Evolutionary conservation across 148 eudicot species (phyloP).

Genomic region (Talinum fruticosum): DNA sequence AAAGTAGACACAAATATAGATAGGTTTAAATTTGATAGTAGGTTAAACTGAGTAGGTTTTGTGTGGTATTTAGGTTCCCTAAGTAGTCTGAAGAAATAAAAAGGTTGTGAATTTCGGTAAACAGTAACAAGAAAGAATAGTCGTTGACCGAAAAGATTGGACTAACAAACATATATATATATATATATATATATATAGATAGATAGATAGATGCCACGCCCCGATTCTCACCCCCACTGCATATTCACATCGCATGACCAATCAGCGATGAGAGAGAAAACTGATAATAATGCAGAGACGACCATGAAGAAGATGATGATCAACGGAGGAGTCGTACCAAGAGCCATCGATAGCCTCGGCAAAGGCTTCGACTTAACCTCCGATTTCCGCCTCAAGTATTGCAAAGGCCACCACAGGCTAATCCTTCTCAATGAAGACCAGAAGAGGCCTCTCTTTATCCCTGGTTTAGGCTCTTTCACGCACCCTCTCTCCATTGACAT

Average conservation of each 20-base stretch:
- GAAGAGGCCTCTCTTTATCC: slow-evolving; percentile 38
- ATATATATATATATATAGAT: too few relatives aligned
- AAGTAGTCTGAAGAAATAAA: not conserved
- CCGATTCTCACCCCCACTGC: not conserved
- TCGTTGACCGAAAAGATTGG: not conserved
- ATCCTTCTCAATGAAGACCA: slow-evolving; percentile 45
- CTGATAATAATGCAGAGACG: not conserved
- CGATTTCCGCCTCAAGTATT: slow-evolving; percentile 63
- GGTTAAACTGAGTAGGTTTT: too few relatives aligned
- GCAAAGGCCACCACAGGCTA: slow-evolving; percentile 56
- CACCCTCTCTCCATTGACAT: slow-evolving; percentile 55
- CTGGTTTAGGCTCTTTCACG: slow-evolving; percentile 48
- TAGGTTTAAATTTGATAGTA: too few relatives aligned
- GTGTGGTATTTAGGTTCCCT: too few relatives aligned
- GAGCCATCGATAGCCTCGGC: slow-evolving; percentile 58
- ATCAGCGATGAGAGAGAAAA: not conserved
- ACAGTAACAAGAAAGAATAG: not conserved
- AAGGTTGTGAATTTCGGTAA: not conserved
- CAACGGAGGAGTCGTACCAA: slow-evolving; percentile 37
- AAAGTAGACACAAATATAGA: too few relatives aligned
- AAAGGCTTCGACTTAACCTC: slow-evolving; percentile 79
- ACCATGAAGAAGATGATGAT: slow-evolving; percentile 13
- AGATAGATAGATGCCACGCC: too few relatives aligned
- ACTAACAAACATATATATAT: not conserved
- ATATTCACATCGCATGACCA: not conserved